Base-by-base conservation (phyloP, 164 flowering plant genomes). In the Protea cynaroides region DNA sequence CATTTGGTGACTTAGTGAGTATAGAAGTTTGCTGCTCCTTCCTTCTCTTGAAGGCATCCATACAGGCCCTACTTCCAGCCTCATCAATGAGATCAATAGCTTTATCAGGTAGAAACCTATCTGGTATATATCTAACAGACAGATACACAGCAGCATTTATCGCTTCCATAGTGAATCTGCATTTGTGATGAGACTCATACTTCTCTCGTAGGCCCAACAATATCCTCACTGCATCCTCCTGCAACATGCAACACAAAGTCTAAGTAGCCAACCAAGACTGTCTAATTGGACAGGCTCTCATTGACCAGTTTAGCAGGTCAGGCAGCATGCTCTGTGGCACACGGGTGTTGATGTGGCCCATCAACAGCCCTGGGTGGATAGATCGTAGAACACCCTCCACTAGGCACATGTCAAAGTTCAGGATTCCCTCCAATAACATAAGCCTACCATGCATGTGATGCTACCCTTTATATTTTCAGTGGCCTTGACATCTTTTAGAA, bases 61-160 rank as follows among this genome's bases (percentile, higher is more conserved):
- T 86, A 58, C 83, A 86, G 63, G 93, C 88, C 78, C 83, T 82
- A 76, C 96, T 89, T 70, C 96, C 96, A 18, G 96, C 97, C 77
- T 92, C 97, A 64, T 92, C 97, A 65, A 92, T 81, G 69, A 92
- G 92, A 74, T 92, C 97, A 68, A 92, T 92, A 25, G 97, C 97
- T 75, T 92, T 92, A 72, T 92, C 97, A 40, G 97, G 97, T 66
- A 92, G 94, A 76, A 77, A 67, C 66, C 97, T 79, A 72, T 87
- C 96, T 59, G 88, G 64, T 65, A 90, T 90, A 67, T 88, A 90
- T 73, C 92, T 85, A 67, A 86, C 80, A 54, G 97, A 85, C 21
- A 90, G 75, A 44, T 83, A 66, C 37, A 86, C 97, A 34, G 97
- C 95, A 62, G 90, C 90, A 78, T 86, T 76, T 73, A 90, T 74